Evolutionary conservation across 306 rosid genomes (phyloP).

Genomic region (Pterocarpus macrocarpus): DNA sequence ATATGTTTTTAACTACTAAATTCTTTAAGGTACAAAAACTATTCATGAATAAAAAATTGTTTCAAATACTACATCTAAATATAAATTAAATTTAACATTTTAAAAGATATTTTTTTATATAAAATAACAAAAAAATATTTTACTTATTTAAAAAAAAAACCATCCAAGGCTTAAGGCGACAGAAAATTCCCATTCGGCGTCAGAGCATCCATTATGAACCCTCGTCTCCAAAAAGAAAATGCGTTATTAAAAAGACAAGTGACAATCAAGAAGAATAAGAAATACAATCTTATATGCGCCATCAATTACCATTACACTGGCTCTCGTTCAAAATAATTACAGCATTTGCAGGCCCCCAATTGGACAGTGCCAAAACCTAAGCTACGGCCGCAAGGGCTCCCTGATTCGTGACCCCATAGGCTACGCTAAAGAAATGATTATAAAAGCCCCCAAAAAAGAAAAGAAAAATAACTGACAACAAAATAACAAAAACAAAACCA

Average conservation of each 20-base stretch:
- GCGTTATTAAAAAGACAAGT: constrained; percentile 5
- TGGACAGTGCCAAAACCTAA: not conserved
- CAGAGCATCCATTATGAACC: not conserved
- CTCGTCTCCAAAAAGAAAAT: not conserved
- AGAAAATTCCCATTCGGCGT: too few species aligned
- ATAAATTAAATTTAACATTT: too few species aligned
- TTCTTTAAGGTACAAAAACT: too few species aligned
- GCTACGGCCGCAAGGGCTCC: not conserved
- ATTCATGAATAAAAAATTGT: too few species aligned
- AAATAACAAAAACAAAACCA: not conserved
- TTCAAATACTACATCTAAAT: too few species aligned
- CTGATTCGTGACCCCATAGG: not conserved
- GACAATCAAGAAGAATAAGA: not conserved
- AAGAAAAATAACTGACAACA: not conserved
- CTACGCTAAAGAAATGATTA: not conserved
- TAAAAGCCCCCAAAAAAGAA: not conserved
- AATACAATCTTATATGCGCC: not conserved
- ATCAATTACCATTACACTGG: constrained; percentile 1
- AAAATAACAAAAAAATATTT: too few species aligned
- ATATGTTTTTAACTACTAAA: too few species aligned
- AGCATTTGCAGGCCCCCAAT: not conserved
- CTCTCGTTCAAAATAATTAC: not conserved
- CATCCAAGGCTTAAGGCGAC: not conserved
- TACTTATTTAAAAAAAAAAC: too few species aligned
- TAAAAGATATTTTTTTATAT: too few species aligned